Conservation (phyloP, 2,329 filamentous ascomycete genomes). For the Paecilomyces sp. region DNA sequence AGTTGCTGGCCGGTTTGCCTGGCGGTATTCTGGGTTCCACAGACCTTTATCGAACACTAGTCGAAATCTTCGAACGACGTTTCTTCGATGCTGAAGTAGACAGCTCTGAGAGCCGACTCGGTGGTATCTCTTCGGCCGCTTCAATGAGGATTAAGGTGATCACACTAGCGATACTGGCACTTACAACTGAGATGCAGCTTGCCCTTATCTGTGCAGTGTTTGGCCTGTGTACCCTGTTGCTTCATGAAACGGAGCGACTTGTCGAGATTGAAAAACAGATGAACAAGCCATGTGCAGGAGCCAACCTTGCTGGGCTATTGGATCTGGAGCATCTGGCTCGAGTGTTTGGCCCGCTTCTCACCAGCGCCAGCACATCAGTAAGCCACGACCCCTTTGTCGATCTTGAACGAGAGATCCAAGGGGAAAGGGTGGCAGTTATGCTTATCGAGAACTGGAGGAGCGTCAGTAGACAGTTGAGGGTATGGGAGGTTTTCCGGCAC, state of each 20-base stretch:
- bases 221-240: slow-evolving; percentile 25
- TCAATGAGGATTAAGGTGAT: slow-evolving; percentile 25
- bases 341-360: slow-evolving; percentile 27
- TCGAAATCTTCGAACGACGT: slow-evolving; percentile 19
- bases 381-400: slow-evolving; percentile 6
- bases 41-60: slow-evolving; percentile 23
- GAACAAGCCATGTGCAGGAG: slow-evolving; percentile 10
- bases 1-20: slow-evolving; percentile 29
- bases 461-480: slow-evolving; percentile 24
- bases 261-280: slow-evolving; percentile 11
- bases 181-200: slow-evolving; percentile 31
- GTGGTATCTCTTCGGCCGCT: slow-evolving; percentile 10
- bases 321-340: slow-evolving; percentile 21
- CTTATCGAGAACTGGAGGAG: slow-evolving; percentile 29
- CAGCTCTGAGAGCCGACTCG: slow-evolving; percentile 13
- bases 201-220: slow-evolving; percentile 35
- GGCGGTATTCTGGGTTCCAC: slow-evolving; percentile 32
- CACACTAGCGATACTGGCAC: slow-evolving; percentile 28
- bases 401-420: slow-evolving; percentile 19
- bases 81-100: slow-evolving; percentile 8
- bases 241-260: slow-evolving; percentile 18
- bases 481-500: slow-evolving; percentile 14
- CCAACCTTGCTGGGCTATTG: slow-evolving; percentile 14
- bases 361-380: slow-evolving; percentile 8
- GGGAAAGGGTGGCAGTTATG: slow-evolving; percentile 22